Evolutionary conservation across 805 yeast species (phyloP).

Genomic region (Lipomyces starkeyi): DNA sequence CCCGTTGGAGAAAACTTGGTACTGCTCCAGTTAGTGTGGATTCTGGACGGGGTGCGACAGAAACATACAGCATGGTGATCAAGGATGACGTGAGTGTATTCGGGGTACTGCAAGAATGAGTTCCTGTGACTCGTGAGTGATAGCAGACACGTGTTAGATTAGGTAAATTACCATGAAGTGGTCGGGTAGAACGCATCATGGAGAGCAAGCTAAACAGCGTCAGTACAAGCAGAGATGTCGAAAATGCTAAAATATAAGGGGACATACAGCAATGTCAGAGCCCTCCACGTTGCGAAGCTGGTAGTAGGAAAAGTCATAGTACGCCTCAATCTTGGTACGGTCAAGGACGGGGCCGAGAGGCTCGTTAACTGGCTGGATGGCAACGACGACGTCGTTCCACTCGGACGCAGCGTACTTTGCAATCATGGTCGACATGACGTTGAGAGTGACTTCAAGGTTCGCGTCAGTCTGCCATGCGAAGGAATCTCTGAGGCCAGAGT

Average conservation of each 20-base stretch:
- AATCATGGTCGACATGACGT: constrained; percentile 60
- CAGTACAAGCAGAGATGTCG: not conserved
- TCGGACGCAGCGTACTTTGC: constrained; percentile 66
- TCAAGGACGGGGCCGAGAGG: constrained; percentile 78
- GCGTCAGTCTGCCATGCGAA: constrained; percentile 59
- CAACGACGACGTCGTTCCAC: constrained; percentile 74
- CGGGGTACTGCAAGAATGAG: constrained; percentile 53
- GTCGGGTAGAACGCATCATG: constrained; percentile 79
- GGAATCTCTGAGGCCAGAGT: constrained; percentile 79
- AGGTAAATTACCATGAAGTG: constrained; percentile 11
- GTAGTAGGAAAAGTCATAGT: constrained; percentile 65
- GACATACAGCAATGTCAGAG: constrained; percentile 62
- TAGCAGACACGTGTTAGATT: not conserved
- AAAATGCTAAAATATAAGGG: not conserved
- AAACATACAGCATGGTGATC: constrained; percentile 67
- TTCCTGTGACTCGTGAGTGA: constrained; percentile 62
- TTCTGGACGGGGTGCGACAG: not conserved
- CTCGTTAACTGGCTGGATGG: constrained; percentile 85
- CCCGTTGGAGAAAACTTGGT: constrained; percentile 76
- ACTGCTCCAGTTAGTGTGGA: constrained; percentile 47
- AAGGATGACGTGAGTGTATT: constrained; percentile 70
- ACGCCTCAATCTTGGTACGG: constrained; percentile 61
- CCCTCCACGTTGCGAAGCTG: constrained; percentile 60
- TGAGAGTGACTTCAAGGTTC: constrained; percentile 59
- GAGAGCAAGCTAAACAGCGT: constrained; percentile 44